These are phyloP conservation scores for Galerina sulciceps DNA, from an alignment of 768 basidiomycete species.

Conservation along the genomic window DNA sequence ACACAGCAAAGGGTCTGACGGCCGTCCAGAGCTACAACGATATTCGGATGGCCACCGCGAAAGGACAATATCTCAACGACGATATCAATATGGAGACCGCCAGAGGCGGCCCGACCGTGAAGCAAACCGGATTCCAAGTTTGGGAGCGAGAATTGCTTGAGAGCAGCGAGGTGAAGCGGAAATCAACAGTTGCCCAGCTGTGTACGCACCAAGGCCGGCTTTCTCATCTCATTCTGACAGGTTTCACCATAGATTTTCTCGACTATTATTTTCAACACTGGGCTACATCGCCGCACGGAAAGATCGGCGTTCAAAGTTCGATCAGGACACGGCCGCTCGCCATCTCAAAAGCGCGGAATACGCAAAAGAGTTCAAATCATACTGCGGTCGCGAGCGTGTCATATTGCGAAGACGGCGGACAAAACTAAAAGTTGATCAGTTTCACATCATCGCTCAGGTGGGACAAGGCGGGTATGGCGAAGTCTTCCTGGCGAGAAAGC, in stretches of 20 bases:
- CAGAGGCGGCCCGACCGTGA: conserved; percentile 54
- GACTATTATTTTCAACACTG: conserved; percentile 98
- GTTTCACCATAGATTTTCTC: conserved; percentile 73
- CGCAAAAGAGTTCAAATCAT: conserved; percentile 85
- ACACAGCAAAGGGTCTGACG: conserved; percentile 70
- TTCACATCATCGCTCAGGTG: conserved; percentile 98
- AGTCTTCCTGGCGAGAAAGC: conserved; percentile 93
- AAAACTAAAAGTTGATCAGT: conserved; percentile 92
- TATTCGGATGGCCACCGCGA: conserved; percentile 70
- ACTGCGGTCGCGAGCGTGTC: conserved; percentile 93
- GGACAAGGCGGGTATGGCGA: conserved; percentile 99
- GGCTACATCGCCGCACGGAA: conserved; percentile 89
- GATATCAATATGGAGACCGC: conserved; percentile 78
- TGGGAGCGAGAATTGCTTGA: conserved; percentile 90
- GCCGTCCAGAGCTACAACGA: conserved; percentile 39
- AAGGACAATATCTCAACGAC: conserved; percentile 44
- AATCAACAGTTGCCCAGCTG: conserved; percentile 96
- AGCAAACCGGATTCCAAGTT: conserved; percentile 60
- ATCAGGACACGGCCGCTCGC: conserved; percentile 78
- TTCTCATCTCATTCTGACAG: conserved; percentile 2
- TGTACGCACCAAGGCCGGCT: conserved; percentile 55
- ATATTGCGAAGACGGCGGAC: conserved; percentile 90
- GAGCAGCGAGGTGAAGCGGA: conserved; percentile 87
- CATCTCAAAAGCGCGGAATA: conserved; percentile 60
- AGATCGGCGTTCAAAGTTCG: conserved; percentile 82